These are phyloP conservation scores for Epichloe typhina DNA, from an alignment of 2,329 filamentous ascomycete genomes.

Conservation along the genomic window DNA sequence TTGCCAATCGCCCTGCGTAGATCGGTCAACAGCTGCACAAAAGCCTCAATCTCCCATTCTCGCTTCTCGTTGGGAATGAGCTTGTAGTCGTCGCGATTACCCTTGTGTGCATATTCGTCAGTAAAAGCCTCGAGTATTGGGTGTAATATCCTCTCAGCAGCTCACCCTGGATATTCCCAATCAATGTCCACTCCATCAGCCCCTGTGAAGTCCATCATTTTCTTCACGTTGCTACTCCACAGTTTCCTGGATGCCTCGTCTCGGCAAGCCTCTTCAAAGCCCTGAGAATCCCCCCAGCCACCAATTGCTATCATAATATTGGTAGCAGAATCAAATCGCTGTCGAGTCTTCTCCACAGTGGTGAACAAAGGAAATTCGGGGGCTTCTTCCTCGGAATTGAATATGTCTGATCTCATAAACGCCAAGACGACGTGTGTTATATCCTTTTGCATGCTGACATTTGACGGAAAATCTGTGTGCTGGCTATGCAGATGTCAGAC, in stretches of 20 bases:
- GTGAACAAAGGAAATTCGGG: conserved; percentile 39
- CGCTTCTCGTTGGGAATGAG: conserved; percentile 46
- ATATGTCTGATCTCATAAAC: conserved; percentile 40
- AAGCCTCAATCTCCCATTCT: conserved; percentile 48
- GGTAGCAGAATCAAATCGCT: conserved; percentile 35
- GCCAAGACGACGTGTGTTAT: conserved; percentile 47
- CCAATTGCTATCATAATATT: conserved; percentile 60
- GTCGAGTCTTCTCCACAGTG: conserved; percentile 32
- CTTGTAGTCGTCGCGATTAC: conserved; percentile 61
- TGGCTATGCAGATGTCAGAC: conserved; percentile 23
- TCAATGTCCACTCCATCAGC: conserved; percentile 55
- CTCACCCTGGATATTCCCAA: conserved; percentile 48
- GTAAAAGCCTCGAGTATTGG: not conserved
- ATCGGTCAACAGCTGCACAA: conserved; percentile 44
- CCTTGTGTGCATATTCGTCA: conserved; percentile 22
- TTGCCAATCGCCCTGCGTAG: conserved; percentile 43
- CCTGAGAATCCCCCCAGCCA: conserved; percentile 58
- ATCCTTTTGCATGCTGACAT: conserved; percentile 20
- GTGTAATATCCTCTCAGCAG: not conserved
- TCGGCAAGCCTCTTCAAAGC: conserved; percentile 45
- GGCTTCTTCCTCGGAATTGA: conserved; percentile 29
- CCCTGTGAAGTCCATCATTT: conserved; percentile 46
- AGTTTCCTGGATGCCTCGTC: conserved; percentile 35
- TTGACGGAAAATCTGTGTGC: conserved; percentile 29
- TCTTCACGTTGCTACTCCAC: conserved; percentile 51